Conservation (phyloP, 2,329 filamentous ascomycete genomes). For the Akanthomyces uredinophilus region DNA sequence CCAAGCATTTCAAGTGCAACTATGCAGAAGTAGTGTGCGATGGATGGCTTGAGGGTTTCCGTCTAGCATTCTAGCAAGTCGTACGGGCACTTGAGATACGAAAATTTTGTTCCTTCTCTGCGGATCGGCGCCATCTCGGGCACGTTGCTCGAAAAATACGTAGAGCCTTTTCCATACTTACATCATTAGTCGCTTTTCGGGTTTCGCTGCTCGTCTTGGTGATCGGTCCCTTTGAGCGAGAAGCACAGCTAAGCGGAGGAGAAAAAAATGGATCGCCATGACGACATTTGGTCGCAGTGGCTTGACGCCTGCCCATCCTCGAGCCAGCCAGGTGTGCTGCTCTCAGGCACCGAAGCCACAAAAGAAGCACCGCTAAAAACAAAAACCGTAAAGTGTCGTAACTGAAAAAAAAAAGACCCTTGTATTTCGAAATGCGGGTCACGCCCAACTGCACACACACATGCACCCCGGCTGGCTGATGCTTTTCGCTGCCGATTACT, state of each 20-base stretch:
- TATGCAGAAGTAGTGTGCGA: not conserved
- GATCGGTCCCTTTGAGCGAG: conserved; percentile 6
- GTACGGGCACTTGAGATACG: not conserved
- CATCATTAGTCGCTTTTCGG: not conserved
- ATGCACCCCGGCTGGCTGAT: conserved; percentile 1
- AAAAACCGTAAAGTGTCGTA: not conserved
- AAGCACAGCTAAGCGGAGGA: not conserved
- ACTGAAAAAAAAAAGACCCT: not conserved
- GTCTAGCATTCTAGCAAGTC: not conserved
- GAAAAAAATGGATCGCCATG: conserved; percentile 2
- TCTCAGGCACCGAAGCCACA: conserved; percentile 7
- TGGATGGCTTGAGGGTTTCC: not conserved
- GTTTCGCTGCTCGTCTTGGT: not conserved
- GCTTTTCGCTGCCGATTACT: not conserved
- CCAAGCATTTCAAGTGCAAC: not conserved
- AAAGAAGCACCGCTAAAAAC: not conserved
- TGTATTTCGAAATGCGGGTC: conserved; percentile 1
- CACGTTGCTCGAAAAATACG: not conserved
- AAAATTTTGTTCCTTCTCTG: not conserved
- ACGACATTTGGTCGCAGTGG: conserved; percentile 8
- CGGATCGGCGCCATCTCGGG: not conserved
- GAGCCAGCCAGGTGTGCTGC: not conserved
- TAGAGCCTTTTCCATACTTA: not conserved
- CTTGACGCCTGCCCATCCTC: not conserved
- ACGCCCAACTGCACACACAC: not conserved